phyloP scores from a whole-genome alignment of 2,329 filamentous ascomycete genomes.

The Ustilaginoidea virens region DNA sequence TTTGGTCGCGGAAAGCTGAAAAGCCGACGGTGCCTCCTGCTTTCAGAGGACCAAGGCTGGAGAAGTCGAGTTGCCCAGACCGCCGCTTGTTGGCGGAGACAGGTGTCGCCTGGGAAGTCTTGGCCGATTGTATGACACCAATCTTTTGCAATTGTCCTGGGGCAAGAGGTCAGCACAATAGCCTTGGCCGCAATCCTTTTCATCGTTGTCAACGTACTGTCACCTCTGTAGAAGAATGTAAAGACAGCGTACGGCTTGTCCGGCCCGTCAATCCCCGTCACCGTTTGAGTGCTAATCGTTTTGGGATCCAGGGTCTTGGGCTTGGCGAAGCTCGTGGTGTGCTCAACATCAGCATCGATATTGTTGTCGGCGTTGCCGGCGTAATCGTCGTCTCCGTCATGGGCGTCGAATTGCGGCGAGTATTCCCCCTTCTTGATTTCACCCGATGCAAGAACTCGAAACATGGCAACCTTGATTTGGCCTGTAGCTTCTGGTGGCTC shows the following conservation, averaged over 20 bases:
- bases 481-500: constrained; percentile 87
- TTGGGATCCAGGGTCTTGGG: constrained; percentile 93
- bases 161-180: too few species aligned
- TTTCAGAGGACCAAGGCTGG: constrained; percentile 70
- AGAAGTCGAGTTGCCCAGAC: constrained; percentile 73
- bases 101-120: constrained; percentile 45
- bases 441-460: constrained; percentile 84
- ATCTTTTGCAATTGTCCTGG: constrained; percentile 91
- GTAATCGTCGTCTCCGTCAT: constrained; percentile 77
- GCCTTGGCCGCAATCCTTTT: too few species aligned
- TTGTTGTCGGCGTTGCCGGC: constrained; percentile 36
- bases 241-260: constrained; percentile 95
- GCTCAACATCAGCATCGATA: constrained; percentile 73
- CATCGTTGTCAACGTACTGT: constrained; percentile 77
- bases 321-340: constrained; percentile 95
- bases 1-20: constrained; percentile 66
- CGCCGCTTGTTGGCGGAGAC: constrained; percentile 58
- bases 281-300: constrained; percentile 94
- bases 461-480: constrained; percentile 96
- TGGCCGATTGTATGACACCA: constrained; percentile 63
- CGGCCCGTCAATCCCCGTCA: constrained; percentile 93
- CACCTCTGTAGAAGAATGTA: constrained; percentile 93
- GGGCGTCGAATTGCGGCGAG: constrained; percentile 90
- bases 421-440: constrained; percentile 98
- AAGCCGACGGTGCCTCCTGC: constrained; percentile 81